Base-by-base conservation (phyloP, 495 filamentous ascomycete species). In the Tetracladium marchalianum region DNA sequence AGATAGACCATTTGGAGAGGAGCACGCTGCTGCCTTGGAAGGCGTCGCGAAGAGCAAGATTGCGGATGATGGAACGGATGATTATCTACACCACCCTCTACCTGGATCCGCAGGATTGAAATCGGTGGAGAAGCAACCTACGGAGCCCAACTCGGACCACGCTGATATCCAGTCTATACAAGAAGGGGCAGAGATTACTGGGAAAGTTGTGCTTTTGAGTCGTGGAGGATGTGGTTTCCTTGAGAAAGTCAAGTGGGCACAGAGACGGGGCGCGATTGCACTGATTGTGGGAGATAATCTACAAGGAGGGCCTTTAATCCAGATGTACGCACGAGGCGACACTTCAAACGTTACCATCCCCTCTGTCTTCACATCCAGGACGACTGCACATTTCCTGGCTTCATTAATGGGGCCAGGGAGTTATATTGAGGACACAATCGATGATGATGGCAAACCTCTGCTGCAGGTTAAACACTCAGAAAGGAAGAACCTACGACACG, bases 161-260 rank as follows among this genome's bases (percentile, higher is more conserved):
- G 90, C 90, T 32, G 90, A 96, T 62, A 96, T 96, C 46, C 88
- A 96, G 62, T 93, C 85, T 0, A 67, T 96, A 42, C 92, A 98
- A 64, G 90, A 96, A 65, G 81, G 80, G 43, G 90, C 92, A 5
- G 93, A 97, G 61, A 97, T 98, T 54, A 76, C 80, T 19, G 92
- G 92, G 44, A 97, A 93, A 55, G 77, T 97, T 40, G 90, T 92
- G 4, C 63, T 98, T 22, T 69, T 98, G 41, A 90, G 85, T 55
- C 78, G 92, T 33, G 92, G 92, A 24, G 92, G 92, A 12, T 98
- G 92, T 64, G 93, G 92, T 11, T 98, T 98, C 61, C 65, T 96
- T 34, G 90, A 97, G 56, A 99, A 99, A 63, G 87, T 89, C 46
- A 89, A 90, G 60, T 99, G 92, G 92, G 85, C 83, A 4, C 92